Base-by-base conservation (phyloP, 345 rosid genomes). In the Psidium friedrichsthalianum region DNA sequence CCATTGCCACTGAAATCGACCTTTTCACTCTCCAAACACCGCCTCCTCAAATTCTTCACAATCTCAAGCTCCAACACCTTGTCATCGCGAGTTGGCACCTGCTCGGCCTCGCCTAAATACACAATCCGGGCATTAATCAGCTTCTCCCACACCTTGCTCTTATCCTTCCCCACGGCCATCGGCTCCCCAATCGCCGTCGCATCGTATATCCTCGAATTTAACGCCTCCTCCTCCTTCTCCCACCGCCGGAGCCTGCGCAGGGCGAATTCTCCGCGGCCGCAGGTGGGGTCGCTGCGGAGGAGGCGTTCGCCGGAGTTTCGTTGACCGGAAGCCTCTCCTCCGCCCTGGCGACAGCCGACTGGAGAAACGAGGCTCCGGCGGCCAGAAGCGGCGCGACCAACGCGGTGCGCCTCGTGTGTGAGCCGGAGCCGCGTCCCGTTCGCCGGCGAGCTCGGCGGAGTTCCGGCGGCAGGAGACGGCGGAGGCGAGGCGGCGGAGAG, bases 161-260 rank as follows among this genome's bases (percentile, higher is more conserved):
- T 96, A 47, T 94, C 98, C 90, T 92, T 96, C 84, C 97, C 97
- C 81, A 93, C 86, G 64, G 98, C 98, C 94, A 93, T 49, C 88
- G 98, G 99, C 94, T 96, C 99, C 78, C 99, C 99, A 0, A 95
- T 95, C 59, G 85, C 95, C 86, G 95, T 92, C 87, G 98, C 98
- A 83, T 97, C 98, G 76, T 97, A 94, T 44, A 95, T 95, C 86
- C 98, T 93, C 85, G 95, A 93, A 6, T 59, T 86, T 55, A 89
- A 86, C 85, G 83, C 88, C 64, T 83, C 93, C 80, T 74, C 88
- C 85, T 86, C 86, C 88, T 57, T 89, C 89, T 57, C 88, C 88
- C 82, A 25, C 81, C 84, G 78, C 87, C 56, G 69, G 49, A 61
- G 88, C 82, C 13, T 85, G 88, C 49, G 87, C 74, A 42, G 85